Base-by-base conservation (phyloP, 768 basidiomycete species). In the Lactarius trivialis region DNA sequence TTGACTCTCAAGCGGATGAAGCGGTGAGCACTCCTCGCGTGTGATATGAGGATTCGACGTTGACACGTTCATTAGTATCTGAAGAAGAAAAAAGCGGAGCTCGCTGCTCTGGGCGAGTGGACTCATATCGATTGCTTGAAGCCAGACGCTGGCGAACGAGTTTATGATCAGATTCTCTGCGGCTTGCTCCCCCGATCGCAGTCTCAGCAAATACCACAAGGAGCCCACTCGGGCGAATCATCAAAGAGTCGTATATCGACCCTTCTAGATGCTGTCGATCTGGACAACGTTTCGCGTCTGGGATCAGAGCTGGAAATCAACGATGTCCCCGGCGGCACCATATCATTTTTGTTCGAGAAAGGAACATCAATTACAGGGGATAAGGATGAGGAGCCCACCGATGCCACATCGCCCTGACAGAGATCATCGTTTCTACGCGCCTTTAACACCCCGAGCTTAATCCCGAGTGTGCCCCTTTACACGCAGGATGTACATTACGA, bases 331-430 rank as follows among this genome's bases (percentile, higher is more conserved):
- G 87, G 85, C 3, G 91, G 91, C 0, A 84, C 86, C 1, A 72
- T 92, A 19, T 86, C 88, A 8, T 91, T 88, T 70, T 68, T 93
- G 14, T 93, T 93, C 66, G 87, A 90, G 41, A 85, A 82, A 74
- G 93, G 94, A 71, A 94, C 93, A 70, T 87, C 91, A 6, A 83
- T 85, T 69, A 77, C 93, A 2, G 92, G 91, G 21, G 91, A 95
- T 71, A 93, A 94, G 61, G 93, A 93, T 67, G 60, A 87, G 79
- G 33, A 26, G 21, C 21, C 24, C 21, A 45, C 21, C 45, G 45
- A 24, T 12, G 24, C 12, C 12, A 48, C 24, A 48, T 48, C 45
- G 12, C 45, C 45, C 24, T 48, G 45, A 48, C 11, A 12, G 21
- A 15, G 21, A 2, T 6, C 12, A 21, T 7, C 21, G 12, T 48